Base-by-base conservation (phyloP, 352 stramenopile genomes). In the Phytopythium sindhum region DNA sequence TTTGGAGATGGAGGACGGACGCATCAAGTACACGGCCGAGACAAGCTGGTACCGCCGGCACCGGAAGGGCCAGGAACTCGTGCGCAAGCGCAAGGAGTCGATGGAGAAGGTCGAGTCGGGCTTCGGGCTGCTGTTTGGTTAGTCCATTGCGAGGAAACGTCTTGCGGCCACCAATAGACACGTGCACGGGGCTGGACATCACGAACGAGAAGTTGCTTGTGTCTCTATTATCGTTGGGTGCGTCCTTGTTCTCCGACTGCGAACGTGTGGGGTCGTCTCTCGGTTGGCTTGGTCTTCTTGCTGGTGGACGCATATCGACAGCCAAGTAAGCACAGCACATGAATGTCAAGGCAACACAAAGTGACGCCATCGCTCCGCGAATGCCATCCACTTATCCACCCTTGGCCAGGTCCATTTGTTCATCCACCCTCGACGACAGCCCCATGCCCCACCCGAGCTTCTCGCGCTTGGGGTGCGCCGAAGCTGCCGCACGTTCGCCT, bases 391-490 rank as follows among this genome's bases (percentile, higher is more conserved):
- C 50, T 57, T 12, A 42, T 28, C 21, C 33, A 17, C 33, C 53
- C 33, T 59, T 47, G n/a, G 53, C 31, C 15, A 47, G 15, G 51
- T 28, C 51, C 44, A n/a, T 51, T 23, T 21, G 24, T 21, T 37
- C 8, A 19, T 28, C 35, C 19, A 2, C 7, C 26, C 23, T 56
- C 17, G 67, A 72, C 50, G 69, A 78, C 28, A 93, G 75, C 2
- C 85, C 85, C 85, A 93, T 93, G 29, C 85, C 85, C 85, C 85
- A 93, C n/a, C 69, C 85, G 11, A 93, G 73, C 69, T 90, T 93
- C 14, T 61, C 69, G 10, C 85, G 82, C 57, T 89, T 90, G 61
- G 24, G 48, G 31, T 26, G 35, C 24, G 51, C 24, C 31, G 12
- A 11, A 26, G 17, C 23, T 9, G 48, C 26, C 8, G 14, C 28